A percentile compares a stretch with the other conserved stretches of the same genome.
Conservation (phyloP, 2,329 filamentous ascomycete species). For the Fusarium transvaalense region DNA sequence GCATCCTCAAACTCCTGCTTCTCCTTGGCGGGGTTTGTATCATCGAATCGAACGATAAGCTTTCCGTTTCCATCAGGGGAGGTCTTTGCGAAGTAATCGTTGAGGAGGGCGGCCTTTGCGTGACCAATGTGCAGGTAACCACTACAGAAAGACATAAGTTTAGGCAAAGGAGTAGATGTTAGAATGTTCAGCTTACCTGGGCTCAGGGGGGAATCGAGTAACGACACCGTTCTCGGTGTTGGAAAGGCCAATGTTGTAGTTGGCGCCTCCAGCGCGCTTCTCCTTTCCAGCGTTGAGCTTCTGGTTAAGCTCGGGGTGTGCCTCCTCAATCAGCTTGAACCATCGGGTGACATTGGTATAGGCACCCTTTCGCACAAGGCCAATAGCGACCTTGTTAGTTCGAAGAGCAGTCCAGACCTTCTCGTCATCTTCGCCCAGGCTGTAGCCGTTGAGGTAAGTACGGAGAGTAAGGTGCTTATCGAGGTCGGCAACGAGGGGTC, state of each 20-base stretch:
- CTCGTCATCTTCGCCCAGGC: constrained; percentile 79
- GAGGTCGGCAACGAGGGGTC: constrained; percentile 78
- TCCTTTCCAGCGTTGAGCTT: constrained; percentile 70
- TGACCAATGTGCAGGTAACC: constrained; percentile 97
- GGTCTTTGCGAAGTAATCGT: constrained; percentile 96
- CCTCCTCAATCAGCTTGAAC: constrained; percentile 88
- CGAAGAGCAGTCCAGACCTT: constrained; percentile 87
- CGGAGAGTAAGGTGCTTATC: constrained; percentile 90
- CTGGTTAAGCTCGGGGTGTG: constrained; percentile 79
- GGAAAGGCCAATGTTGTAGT: constrained; percentile 88
- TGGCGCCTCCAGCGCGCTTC: constrained; percentile 82
- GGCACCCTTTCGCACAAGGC: constrained; percentile 82
- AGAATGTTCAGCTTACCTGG: constrained; percentile 71
- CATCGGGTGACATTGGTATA: constrained; percentile 85
- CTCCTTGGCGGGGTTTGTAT: constrained; percentile 97
- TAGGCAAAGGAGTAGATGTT: constrained; percentile 19
- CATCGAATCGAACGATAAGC: constrained; percentile 92
- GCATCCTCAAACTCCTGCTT: constrained; percentile 96
- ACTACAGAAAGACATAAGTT: constrained; percentile 43
- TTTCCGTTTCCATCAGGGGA: constrained; percentile 93
- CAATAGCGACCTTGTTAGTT: constrained; percentile 84
- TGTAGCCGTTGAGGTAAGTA: constrained; percentile 87
- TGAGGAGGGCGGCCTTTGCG: constrained; percentile 91
- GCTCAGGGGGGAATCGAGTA: constrained; percentile 93
- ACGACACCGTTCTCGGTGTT: constrained; percentile 91